Evolutionary conservation across 2,329 filamentous ascomycete species (phyloP).

Genomic region (Botryotinia globosa): DNA sequence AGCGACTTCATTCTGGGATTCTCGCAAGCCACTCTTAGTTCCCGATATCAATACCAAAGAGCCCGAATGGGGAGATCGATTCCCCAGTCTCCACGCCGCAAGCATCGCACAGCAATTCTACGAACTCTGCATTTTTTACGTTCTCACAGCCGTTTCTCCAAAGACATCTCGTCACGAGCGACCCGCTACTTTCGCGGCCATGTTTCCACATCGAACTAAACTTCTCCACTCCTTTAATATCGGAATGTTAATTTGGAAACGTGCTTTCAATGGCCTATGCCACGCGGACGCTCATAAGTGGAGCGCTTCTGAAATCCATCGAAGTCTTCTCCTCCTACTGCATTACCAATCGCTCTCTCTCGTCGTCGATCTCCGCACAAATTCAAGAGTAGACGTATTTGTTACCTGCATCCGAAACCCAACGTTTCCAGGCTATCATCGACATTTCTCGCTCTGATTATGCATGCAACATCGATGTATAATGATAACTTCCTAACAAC

Average conservation of each 20-base stretch:
- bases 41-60: not conserved
- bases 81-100: slow-evolving; percentile 17
- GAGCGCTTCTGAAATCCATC: not conserved
- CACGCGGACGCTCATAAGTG: not conserved
- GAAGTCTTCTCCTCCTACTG: slow-evolving; percentile 11
- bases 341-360: slow-evolving; percentile 7
- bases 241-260: slow-evolving; percentile 14
- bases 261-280: not conserved
- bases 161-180: not conserved
- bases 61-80: not conserved
- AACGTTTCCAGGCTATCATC: slow-evolving; percentile 14
- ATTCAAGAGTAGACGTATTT: not conserved
- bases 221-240: slow-evolving; percentile 7
- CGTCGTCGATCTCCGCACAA: slow-evolving; percentile 6
- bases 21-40: slow-evolving; percentile 21
- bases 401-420: not conserved
- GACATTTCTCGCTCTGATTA: slow-evolving; percentile 19
- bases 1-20: slow-evolving; percentile 25
- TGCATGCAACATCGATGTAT: not conserved
- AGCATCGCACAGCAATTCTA: slow-evolving; percentile 21
- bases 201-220: slow-evolving; percentile 17
- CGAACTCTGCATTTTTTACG: slow-evolving; percentile 23
- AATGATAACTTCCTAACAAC: slow-evolving; percentile 15
- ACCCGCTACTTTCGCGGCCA: not conserved
- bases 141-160: slow-evolving; percentile 21